A percentile compares a stretch with the other conserved stretches of the same genome.
Evolutionary conservation across 129 eudicot species (phyloP).

Genomic region (Glebionis coronaria): DNA sequence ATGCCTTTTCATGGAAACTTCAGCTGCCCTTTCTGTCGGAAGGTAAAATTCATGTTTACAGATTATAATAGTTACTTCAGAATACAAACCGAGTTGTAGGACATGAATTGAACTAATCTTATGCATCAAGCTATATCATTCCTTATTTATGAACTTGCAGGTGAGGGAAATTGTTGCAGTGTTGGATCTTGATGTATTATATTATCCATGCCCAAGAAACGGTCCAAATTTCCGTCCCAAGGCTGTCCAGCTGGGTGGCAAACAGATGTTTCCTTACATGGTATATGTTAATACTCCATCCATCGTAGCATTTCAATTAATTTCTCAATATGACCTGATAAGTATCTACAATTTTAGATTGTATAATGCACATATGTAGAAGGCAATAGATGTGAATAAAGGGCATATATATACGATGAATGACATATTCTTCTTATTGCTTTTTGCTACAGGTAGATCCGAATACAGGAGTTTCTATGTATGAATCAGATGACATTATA

Average conservation of each 20-base stretch:
- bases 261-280: slow-evolving; percentile 92
- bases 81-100: neutral
- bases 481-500: slow-evolving; percentile 96
- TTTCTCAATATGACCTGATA: neutral
- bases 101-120: neutral
- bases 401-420: neutral
- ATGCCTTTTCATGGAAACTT: slow-evolving; percentile 37
- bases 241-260: slow-evolving; percentile 87
- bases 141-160: slow-evolving; percentile 34
- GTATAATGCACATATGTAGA: neutral
- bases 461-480: slow-evolving; percentile 96
- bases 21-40: slow-evolving; percentile 98
- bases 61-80: neutral
- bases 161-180: slow-evolving; percentile 93
- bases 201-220: slow-evolving; percentile 93
- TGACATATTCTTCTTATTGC: slow-evolving; percentile 2
- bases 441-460: slow-evolving; percentile 82
- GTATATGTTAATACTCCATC: slow-evolving; percentile 29
- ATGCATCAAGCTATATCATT: neutral
- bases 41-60: slow-evolving; percentile 43
- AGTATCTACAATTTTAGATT: too few relatives aligned
- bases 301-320: neutral
- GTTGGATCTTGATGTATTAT: slow-evolving; percentile 91
- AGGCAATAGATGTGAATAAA: neutral
- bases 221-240: slow-evolving; percentile 96